Base-by-base conservation (phyloP, 2,329 filamentous ascomycete species). In the Monosporascus ibericus region DNA sequence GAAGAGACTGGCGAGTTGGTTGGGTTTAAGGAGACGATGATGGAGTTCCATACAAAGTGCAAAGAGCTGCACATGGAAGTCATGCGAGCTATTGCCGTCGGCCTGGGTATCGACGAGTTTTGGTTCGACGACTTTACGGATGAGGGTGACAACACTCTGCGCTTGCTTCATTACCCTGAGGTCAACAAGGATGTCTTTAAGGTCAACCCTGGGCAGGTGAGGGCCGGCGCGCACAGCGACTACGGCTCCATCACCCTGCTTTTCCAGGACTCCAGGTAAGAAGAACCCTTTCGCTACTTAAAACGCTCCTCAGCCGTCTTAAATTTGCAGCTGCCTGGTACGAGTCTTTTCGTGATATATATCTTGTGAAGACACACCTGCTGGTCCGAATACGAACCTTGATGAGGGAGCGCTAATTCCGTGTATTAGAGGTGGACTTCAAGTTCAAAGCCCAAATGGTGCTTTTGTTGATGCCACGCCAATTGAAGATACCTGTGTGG, bases 81-180 rank as follows among this genome's bases (percentile, higher is more conserved):
- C 20, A 95, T 95, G 90, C 77, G 86, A 5, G 88, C 90, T 8
- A 89, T 95, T 56, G 90, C 89, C 0, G 72, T 92, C n/a, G 90
- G 87, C 0, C 84, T 95, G 81, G 85, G 80, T 0, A 73, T 94
- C 17, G 79, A 84, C 0, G 79, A 85, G 62, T 63, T 62, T 4
- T 95, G 86, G 76, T 96, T 96, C 63, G 90, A 96, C 61, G 62
- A 67, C 5, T 95, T 81, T 64, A 85, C 90, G 0, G 81, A 87
- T 60, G 80, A 73, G 1, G 84, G 84, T 2, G 85, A 88, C 64
- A 88, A 90, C 63, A 88, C 77, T 1, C 72, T 92, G 57, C 79
- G 89, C 6, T 72, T 94, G 55, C 75, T 94, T 59, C 88, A 92
- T 67, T 94, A 94, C 65, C 88, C 88, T 1, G 72, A 80, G 9